Base-by-base conservation (phyloP, 306 rosid species). In the Inga oerstediana region DNA sequence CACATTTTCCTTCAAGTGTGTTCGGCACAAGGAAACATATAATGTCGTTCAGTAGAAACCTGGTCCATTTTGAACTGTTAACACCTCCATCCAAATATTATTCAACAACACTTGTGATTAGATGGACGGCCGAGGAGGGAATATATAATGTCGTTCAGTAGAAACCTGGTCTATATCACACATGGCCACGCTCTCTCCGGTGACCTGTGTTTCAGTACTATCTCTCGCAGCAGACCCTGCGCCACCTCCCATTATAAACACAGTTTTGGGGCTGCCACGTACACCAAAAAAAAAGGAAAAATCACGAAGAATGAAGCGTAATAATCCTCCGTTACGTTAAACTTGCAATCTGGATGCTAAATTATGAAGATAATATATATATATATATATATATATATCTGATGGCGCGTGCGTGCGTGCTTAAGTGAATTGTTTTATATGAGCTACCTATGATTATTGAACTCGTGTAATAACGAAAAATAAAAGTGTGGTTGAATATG, bases 231-330 rank as follows among this genome's bases (percentile, higher is more conserved):
- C 76, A 34, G 97, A 96, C 17, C 99, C 99, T 91, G 93, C 99
- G 30, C 99, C 99, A 70, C 99, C 99, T 51, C 99, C 99, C 99
- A 93, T 96, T 77, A 96, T 92, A 84, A 92, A 96, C 59, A 92
- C 82, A 32, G 45, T 86, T 75, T 88, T 90, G 20, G 99, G 98
- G 76, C 98, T 96, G 87, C 87, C 80, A 85, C 13, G 71, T 39
- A 35, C 39, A 35, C 39, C 39, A 35, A 4, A 5, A 78, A 78
- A 34, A 46, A 41, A 12, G 4, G 77, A 10, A 27, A 35, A 35
- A 35, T 4, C 39, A 35, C 39, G 39, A 35, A 4, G 39, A 35
- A 35, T 35, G 39, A 35, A 35, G 39, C 6, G 5, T 35, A 35
- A 35, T 35, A 35, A 35, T 35, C 39, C 39, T 35, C 39, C 5